Percentiles rank a stretch among this genome's conserved stretches.
These are phyloP conservation scores for Kalmusia sp. DNA, from an alignment of 2,329 filamentous ascomycete genomes.

Conservation along the genomic window DNA sequence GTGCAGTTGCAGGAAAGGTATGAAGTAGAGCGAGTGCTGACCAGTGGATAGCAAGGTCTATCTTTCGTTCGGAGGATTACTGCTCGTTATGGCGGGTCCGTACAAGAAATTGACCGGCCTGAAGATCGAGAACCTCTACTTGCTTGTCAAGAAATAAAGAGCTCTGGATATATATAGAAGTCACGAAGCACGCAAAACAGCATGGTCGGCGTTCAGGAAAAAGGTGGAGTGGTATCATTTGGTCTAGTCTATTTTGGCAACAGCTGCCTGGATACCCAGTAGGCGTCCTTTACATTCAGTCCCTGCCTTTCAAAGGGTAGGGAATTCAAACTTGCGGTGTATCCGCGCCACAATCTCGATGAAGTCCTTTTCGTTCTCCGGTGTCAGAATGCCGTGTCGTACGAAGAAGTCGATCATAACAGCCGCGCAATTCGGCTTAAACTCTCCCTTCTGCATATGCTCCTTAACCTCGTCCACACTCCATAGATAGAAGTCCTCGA, in stretches of 20 bases:
- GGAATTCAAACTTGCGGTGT: slow-evolving; percentile 83
- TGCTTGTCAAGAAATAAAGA: slow-evolving; percentile 85
- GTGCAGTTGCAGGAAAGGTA: slow-evolving; percentile 4
- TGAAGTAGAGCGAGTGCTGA: slow-evolving; percentile 28
- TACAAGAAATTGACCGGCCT: slow-evolving; percentile 94
- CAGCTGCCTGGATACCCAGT: slow-evolving; percentile 39
- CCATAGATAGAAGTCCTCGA: slow-evolving; percentile 82
- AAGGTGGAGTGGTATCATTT: slow-evolving; percentile 35
- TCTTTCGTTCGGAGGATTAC: slow-evolving; percentile 88
- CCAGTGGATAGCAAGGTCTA: slow-evolving; percentile 77
- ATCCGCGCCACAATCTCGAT: slow-evolving; percentile 76
- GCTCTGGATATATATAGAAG: background rate
- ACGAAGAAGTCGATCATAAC: slow-evolving; percentile 90
- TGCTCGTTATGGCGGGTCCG: slow-evolving; percentile 90
- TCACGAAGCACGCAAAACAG: slow-evolving; percentile 18
- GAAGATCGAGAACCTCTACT: slow-evolving; percentile 91
- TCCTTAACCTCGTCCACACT: slow-evolving; percentile 77
- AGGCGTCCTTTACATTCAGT: slow-evolving; percentile 23
- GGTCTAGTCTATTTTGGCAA: slow-evolving; percentile 35
- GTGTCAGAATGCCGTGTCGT: slow-evolving; percentile 79
- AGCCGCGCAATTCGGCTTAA: slow-evolving; percentile 91
- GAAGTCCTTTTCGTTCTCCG: slow-evolving; percentile 79
- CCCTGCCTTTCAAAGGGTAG: slow-evolving; percentile 43
- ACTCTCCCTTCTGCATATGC: slow-evolving; percentile 74
- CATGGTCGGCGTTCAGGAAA: slow-evolving; percentile 41